Percentiles rank a stretch among this genome's conserved stretches.
Conservation (phyloP, 768 basidiomycete genomes). For the Suillus luteus region DNA sequence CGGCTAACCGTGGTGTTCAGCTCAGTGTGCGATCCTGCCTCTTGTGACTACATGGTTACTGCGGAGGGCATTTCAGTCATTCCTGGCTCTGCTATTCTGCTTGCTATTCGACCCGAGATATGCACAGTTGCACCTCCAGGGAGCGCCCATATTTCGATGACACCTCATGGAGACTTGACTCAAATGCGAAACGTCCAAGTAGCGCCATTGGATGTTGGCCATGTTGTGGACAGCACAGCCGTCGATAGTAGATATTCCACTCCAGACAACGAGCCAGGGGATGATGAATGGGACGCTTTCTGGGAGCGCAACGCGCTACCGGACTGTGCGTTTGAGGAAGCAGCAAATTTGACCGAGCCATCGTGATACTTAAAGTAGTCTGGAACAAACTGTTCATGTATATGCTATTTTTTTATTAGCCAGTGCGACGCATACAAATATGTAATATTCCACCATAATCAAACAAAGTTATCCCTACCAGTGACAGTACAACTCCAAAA, state of each 20-base stretch:
- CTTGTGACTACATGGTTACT: constrained; percentile 77
- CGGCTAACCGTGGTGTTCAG: constrained; percentile 80
- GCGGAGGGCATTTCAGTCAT: constrained; percentile 51
- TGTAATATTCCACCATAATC: constrained; percentile 15
- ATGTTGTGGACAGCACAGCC: constrained; percentile 29
- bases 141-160: not conserved
- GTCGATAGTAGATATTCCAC: constrained; percentile 19
- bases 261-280: constrained; percentile 31
- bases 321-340: constrained; percentile 33
- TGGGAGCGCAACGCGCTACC: constrained; percentile 46
- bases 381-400: not conserved
- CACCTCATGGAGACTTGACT: not conserved
- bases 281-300: constrained; percentile 52
- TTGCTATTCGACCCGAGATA: constrained; percentile 1
- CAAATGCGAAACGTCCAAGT: constrained; percentile 22
- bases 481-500: not conserved
- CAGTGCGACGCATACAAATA: not conserved
- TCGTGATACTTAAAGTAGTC: not conserved
- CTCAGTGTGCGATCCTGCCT: constrained; percentile 54
- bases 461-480: constrained; percentile 14
- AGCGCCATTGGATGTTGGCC: constrained; percentile 40
- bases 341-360: not conserved
- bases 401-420: not conserved
- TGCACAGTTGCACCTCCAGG: not conserved
- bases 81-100: constrained; percentile 25